Evolutionary conservation across 768 basidiomycete genomes (phyloP).

Genomic region (Amanita inopinata): DNA sequence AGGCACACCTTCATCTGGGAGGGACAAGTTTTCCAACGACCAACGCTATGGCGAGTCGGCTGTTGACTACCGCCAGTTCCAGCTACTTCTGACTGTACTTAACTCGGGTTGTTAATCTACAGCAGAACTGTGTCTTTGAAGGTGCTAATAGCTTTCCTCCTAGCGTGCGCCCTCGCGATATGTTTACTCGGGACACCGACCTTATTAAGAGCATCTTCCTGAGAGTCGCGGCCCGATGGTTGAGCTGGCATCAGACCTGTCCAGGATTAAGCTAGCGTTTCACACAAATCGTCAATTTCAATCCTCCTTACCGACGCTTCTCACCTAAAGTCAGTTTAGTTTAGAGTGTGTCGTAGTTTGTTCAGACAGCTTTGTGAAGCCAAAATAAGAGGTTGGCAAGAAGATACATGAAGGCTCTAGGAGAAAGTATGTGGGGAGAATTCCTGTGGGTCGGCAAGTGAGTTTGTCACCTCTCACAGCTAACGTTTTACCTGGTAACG

Average conservation of each 20-base stretch:
- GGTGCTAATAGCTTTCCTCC: conserved; percentile 21
- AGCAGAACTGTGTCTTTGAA: conserved; percentile 48
- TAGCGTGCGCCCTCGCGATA: conserved; percentile 34
- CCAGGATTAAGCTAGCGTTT: conserved; percentile 52
- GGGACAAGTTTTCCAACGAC: conserved; percentile 43
- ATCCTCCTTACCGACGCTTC: not conserved
- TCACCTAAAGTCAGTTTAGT: not conserved
- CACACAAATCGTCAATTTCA: conserved; percentile 58
- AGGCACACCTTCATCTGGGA: conserved; percentile 37
- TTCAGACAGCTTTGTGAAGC: conserved; percentile 44
- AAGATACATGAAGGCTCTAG: conserved; percentile 73
- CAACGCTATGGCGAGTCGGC: conserved; percentile 44
- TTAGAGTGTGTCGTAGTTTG: conserved; percentile 70
- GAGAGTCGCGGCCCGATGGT: conserved; percentile 26
- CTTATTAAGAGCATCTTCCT: conserved; percentile 28
- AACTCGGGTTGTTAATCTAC: too few relatives aligned
- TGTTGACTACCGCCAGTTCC: conserved; percentile 1
- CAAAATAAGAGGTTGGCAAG: conserved; percentile 47
- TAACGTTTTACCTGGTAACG: conserved; percentile 1
- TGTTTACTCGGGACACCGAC: conserved; percentile 34
- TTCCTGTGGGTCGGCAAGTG: conserved; percentile 51
- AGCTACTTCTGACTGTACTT: too few relatives aligned
- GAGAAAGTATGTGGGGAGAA: conserved; percentile 37
- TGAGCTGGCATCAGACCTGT: conserved; percentile 43
- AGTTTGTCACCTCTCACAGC: conserved; percentile 15